Evolutionary conservation across 768 basidiomycete species (phyloP).

Genomic region (Sistotremastrum suecicum): DNA sequence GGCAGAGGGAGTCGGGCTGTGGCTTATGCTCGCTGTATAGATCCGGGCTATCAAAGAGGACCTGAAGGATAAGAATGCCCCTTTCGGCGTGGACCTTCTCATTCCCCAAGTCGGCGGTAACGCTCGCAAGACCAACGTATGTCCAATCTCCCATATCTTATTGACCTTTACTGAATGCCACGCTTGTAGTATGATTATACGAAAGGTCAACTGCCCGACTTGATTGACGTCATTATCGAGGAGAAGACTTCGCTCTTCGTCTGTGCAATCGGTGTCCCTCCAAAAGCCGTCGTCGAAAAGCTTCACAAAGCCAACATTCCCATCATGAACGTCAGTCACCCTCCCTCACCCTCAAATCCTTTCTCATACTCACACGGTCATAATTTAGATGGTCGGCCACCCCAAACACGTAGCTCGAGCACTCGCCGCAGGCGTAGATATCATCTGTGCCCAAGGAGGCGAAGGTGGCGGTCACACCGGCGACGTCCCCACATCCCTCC

Average conservation of each 20-base stretch:
- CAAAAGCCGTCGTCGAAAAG: conserved; percentile 61
- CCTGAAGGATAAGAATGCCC: conserved; percentile 58
- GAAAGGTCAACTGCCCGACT: conserved; percentile 67
- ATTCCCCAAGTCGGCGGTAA: conserved; percentile 77
- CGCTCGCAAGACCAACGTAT: conserved; percentile 84
- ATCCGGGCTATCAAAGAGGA: conserved; percentile 60
- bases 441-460: conserved; percentile 90
- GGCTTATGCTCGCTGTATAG: conserved; percentile 19
- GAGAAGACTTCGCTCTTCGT: conserved; percentile 84
- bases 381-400: conserved; percentile 71
- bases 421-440: conserved; percentile 71
- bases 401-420: conserved; percentile 80
- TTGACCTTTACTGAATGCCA: background rate
- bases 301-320: conserved; percentile 77
- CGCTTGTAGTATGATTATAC: conserved; percentile 67
- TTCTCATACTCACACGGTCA: background rate
- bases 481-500: conserved; percentile 65
- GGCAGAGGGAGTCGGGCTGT: background rate
- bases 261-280: conserved; percentile 81
- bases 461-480: conserved; percentile 89
- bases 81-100: conserved; percentile 87
- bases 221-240: conserved; percentile 85
- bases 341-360: background rate
- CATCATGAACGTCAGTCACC: conserved; percentile 60
- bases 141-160: conserved; percentile 4